Base-by-base conservation (phyloP, 495 filamentous ascomycete species). In the Penicillium cataractarum region DNA sequence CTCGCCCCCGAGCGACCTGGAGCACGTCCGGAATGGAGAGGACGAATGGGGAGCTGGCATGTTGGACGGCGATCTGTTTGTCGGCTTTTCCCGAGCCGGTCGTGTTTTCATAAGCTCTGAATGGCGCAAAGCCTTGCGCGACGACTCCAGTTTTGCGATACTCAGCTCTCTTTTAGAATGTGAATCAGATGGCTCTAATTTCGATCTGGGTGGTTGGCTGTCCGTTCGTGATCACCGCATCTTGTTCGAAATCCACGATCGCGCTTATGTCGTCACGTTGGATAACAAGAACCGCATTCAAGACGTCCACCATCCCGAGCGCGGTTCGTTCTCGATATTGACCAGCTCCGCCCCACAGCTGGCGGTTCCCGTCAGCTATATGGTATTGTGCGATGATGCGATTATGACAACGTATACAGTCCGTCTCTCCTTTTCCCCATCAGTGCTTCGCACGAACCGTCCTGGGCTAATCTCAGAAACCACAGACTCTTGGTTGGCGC, bases 11-110 rank as follows among this genome's bases (percentile, higher is more conserved):
- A 46, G 26, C 2, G 69, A 74, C 22, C 64, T 69, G 15, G 68
- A 67, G 1, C 73, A 75, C 55, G 67, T 74, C 7, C 64, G 69
- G 44, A 48, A 76, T 24, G 60, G 62, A 7, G 70, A 74, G 4
- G 68, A 79, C 26, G 75, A 79, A 64, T 79, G 76, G 76, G 76
- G 76, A 44, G 71, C 76, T 3, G 76, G 76, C 6, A 79, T 78
- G 75, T 24, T 74, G 17, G 29, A 74, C 26, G 72, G 74, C 6
- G 62, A 74, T 31, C 66, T 79, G 12, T 79, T 79, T 32, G 75
- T 75, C 0, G 76, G 76, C 7, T 71, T 78, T 48, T 78, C 75
- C 19, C 75, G 76, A 10, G 71, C 71, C 6, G 76, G 76, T 15
- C 70, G 74, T 22, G 72, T 78, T 8, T 78, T 79, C 39, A 64